phyloP scores from a whole-genome alignment of 2,329 filamentous ascomycete genomes.

The Scytalidium sp. region DNA sequence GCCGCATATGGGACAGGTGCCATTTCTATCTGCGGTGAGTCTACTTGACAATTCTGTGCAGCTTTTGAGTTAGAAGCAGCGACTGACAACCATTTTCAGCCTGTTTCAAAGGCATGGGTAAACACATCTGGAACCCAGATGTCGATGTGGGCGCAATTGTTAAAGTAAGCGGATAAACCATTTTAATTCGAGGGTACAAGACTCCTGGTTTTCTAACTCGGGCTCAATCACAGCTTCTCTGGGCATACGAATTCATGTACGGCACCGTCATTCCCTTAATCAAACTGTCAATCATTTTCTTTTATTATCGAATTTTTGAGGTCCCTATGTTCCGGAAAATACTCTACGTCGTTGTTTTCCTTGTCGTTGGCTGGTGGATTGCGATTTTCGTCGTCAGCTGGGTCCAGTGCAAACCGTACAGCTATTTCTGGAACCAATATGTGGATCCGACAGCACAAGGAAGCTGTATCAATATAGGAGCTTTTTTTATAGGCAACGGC shows the following conservation, averaged over 20 bases:
- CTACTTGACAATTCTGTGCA: too few relatives aligned
- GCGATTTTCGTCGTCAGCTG: constrained; percentile 5
- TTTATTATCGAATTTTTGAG: constrained; percentile 8
- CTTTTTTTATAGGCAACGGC: constrained; percentile 5
- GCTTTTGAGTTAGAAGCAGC: not conserved
- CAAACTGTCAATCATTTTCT: constrained; percentile 9
- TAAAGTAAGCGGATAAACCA: not conserved
- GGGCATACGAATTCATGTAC: constrained; percentile 5
- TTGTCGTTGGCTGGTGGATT: constrained; percentile 7
- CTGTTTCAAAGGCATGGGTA: not conserved
- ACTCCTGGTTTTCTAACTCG: not conserved
- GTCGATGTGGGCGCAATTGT: not conserved
- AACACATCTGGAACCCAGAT: not conserved
- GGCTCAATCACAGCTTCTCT: not conserved
- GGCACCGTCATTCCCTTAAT: constrained; percentile 1
- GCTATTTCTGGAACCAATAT: constrained; percentile 2
- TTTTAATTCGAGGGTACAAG: too few relatives aligned
- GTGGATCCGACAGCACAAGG: not conserved
- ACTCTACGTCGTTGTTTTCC: constrained; percentile 1
- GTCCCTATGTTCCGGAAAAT: not conserved
- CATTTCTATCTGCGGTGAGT: not conserved
- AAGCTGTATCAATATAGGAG: constrained; percentile 2
- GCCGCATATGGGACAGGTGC: not conserved
- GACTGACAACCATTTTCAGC: not conserved
- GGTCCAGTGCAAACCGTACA: constrained; percentile 5